These are phyloP conservation scores for Leptodontidium sp. DNA, from an alignment of 2,329 filamentous ascomycete genomes.

Conservation along the genomic window DNA sequence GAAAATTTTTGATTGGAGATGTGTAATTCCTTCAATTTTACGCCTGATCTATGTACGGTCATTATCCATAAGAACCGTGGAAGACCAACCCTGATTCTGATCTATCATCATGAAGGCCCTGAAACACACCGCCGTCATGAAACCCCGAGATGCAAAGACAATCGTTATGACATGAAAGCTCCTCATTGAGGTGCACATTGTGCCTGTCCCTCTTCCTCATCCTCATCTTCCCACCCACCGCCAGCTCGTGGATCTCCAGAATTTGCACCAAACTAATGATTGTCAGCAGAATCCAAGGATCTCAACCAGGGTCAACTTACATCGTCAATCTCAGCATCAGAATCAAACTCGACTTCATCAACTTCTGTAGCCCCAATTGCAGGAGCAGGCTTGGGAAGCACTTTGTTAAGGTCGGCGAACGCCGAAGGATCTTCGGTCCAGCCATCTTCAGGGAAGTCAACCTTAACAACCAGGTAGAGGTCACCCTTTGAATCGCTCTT, in stretches of 20 bases:
- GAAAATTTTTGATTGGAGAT: background rate
- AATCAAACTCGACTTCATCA: slow-evolving; percentile 88
- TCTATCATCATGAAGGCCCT: slow-evolving; percentile 11
- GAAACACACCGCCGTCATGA: background rate
- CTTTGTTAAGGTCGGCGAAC: slow-evolving; percentile 74
- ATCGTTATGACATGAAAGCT: slow-evolving; percentile 2
- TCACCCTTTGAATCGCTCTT: slow-evolving; percentile 84
- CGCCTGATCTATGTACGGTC: slow-evolving; percentile 15
- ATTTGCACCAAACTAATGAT: slow-evolving; percentile 71
- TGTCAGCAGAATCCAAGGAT: slow-evolving; percentile 42
- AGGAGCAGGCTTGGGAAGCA: slow-evolving; percentile 71
- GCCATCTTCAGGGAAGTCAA: slow-evolving; percentile 87
- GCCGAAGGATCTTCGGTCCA: slow-evolving; percentile 80
- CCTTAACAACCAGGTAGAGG: slow-evolving; percentile 83
- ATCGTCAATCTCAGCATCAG: slow-evolving; percentile 83
- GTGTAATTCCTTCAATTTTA: slow-evolving; percentile 2
- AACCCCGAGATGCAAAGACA: background rate
- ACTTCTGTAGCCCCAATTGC: slow-evolving; percentile 72
- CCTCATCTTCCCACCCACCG: slow-evolving; percentile 75
- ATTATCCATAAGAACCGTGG: slow-evolving; percentile 21
- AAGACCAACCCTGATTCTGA: slow-evolving; percentile 21
- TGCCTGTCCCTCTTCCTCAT: slow-evolving; percentile 65
- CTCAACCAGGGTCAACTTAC: slow-evolving; percentile 53
- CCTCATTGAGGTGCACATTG: slow-evolving; percentile 62
- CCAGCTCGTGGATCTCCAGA: slow-evolving; percentile 73